Evolutionary conservation across 2,329 filamentous ascomycete genomes (phyloP), one percentile per base, ranked within the genome.

Genomic region (Cladorrhinum sp.): DNA sequence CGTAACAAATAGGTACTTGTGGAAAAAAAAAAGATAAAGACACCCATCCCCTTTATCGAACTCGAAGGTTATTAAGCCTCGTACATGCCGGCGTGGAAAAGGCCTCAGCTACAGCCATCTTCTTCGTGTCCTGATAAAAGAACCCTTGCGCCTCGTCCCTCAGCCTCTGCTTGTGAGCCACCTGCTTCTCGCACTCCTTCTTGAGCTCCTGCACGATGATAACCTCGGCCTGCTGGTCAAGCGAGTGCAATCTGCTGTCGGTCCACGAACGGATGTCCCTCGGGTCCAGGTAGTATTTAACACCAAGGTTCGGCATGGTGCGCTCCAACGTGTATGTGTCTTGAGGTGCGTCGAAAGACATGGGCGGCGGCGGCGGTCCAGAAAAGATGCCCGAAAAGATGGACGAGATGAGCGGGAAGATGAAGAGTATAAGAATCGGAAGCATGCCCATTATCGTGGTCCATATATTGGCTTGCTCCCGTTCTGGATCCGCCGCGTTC

Each of bases 241-340:
- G 79, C 68, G 88, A 83, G 53, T 79, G 78, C 71, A 96, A 84
- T 72, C 95, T 89, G 59, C 84, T 81, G 10, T 82, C 75, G 59
- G 82, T 87, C 73, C 86, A 93, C 36, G 88, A 85, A 26, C 84
- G 82, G 28, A 96, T 83, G 26, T 97, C 93, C 3, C 75, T 73
- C 1, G 92, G 92, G 72, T 96, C 88, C 63, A 98, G 83, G 71
- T 84, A 99, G 78, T 98, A 99, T 63, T 91, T 84, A 57, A 96
- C 82, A 57, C 88, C 86, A 64, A 92, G 80, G 58, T 85, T 84
- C 0, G 84, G 82, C 23, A 90, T 94, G 23, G 82, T 84, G 61
- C 92, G 90, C 67, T 88, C 83, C 69, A 88, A 78, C 18, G 91
- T 96, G 72, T 90, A 85, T 26, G 16, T 2, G 54, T 52, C 9